These are phyloP conservation scores for Aspergillus incahuasiensis DNA, from an alignment of 495 filamentous ascomycete genomes.

Conservation along the genomic window DNA sequence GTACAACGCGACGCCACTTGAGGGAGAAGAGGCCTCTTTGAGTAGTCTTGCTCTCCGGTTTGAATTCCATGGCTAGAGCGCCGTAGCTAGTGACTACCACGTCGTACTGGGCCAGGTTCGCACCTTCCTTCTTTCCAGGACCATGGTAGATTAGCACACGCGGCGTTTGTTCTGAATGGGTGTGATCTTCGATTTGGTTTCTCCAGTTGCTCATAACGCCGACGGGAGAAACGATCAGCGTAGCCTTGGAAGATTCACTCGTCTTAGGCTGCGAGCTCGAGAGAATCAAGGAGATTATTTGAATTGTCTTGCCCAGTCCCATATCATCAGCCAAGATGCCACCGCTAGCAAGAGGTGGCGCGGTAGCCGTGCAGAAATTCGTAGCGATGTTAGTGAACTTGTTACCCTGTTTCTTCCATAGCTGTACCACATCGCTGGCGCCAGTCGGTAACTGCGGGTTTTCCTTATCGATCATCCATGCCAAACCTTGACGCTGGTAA, in stretches of 20 bases:
- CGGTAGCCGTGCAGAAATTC: slow-evolving; percentile 53
- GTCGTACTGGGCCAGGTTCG: slow-evolving; percentile 56
- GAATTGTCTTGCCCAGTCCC: slow-evolving; percentile 90
- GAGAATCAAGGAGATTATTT: slow-evolving; percentile 77
- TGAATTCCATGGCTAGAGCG: slow-evolving; percentile 42
- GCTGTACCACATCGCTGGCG: slow-evolving; percentile 64
- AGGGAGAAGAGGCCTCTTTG: slow-evolving; percentile 55
- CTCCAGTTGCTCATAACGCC: slow-evolving; percentile 93
- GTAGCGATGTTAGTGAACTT: slow-evolving; percentile 74
- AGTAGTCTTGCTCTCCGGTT: slow-evolving; percentile 25
- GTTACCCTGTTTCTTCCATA: slow-evolving; percentile 63
- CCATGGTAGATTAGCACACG: slow-evolving; percentile 76
- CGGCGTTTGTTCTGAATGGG: slow-evolving; percentile 54
- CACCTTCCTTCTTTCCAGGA: slow-evolving; percentile 47
- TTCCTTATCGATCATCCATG: slow-evolving; percentile 79
- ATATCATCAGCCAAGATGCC: slow-evolving; percentile 92
- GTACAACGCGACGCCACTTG: slow-evolving; percentile 74
- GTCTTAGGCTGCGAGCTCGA: slow-evolving; percentile 46
- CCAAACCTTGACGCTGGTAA: slow-evolving; percentile 79
- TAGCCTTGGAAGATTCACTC: slow-evolving; percentile 46
- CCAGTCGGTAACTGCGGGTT: slow-evolving; percentile 61
- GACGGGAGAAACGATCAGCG: slow-evolving; percentile 78
- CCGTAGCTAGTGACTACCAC: slow-evolving; percentile 87
- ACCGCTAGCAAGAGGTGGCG: slow-evolving; percentile 66
- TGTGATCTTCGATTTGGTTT: slow-evolving; percentile 72